phyloP scores from a whole-genome alignment of 257 asterid species.

The Leonotis leonurus region DNA sequence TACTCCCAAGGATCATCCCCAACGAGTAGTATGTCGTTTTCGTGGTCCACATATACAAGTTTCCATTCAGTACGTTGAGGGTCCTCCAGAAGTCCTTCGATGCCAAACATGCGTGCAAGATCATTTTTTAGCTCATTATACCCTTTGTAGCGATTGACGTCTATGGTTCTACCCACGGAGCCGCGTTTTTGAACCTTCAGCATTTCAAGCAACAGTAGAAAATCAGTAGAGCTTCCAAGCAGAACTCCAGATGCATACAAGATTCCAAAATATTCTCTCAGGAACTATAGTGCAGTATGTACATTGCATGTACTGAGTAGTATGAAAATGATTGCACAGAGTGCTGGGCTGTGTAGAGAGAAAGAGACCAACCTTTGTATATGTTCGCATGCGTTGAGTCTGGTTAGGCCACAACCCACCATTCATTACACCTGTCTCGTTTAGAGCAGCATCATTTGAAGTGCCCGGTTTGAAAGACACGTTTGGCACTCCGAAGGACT shows the following conservation, averaged over 20 bases:
- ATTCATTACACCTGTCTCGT: conserved; percentile 51
- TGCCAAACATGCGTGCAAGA: conserved; percentile 90
- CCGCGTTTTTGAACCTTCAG: conserved; percentile 96
- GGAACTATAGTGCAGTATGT: not conserved
- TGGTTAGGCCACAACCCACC: conserved; percentile 79
- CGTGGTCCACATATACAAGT: conserved; percentile 84
- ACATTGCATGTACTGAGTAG: not conserved
- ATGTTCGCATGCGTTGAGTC: conserved; percentile 89
- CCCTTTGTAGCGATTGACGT: conserved; percentile 70
- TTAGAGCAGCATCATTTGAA: conserved; percentile 55
- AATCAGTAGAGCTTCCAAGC: not conserved
- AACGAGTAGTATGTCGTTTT: conserved; percentile 70
- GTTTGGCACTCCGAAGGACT: conserved; percentile 62
- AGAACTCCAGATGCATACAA: no score
- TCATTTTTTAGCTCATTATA: conserved; percentile 91
- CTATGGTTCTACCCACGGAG: conserved; percentile 93
- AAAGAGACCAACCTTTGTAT: conserved; percentile 59
- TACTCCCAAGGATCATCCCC: conserved; percentile 97
- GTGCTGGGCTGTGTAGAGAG: not conserved
- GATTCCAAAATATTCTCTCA: no score
- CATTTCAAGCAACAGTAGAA: not conserved
- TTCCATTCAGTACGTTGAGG: conserved; percentile 89
- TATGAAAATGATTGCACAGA: not conserved
- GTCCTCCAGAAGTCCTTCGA: conserved; percentile 86
- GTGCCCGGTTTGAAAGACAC: conserved; percentile 68